Base-by-base conservation (phyloP, 2,329 filamentous ascomycete species). In the Microcera coccophila region DNA sequence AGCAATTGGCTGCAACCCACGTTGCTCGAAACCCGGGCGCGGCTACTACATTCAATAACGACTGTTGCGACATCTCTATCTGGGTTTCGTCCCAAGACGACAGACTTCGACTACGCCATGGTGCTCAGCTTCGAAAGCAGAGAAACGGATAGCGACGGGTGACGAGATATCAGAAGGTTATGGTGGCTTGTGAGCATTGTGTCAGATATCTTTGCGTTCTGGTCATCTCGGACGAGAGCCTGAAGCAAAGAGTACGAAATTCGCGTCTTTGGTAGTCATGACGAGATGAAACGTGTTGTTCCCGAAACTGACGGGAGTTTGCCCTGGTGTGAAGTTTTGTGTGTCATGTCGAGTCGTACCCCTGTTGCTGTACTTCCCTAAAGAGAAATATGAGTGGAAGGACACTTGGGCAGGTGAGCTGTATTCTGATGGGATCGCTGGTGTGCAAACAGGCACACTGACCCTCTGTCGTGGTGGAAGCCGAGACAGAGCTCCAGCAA, bases 271-370 rank as follows among this genome's bases (percentile, higher is more conserved):
- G 63, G 58, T 66, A 66, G 62, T 60, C 62, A 62, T 58, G 62
- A 62, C 57, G 61, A 64, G 60, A 63, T 60, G 62, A 62, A 62
- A 54, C 61, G 59, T 55, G 62, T 63, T 62, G 61, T 62, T 53
- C 59, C 51, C 54, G 48, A 58, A 46, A 51, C 45, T 42, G 57
- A 51, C 45, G 58, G 53, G 58, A 53, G 43, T 22, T 41, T 50
- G 52, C 49, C 38, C 40, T 54, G 57, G 57, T 59, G 59, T 59
- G 54, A 58, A 48, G 56, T 47, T 40, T 44, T 52, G 41, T 47
- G 48, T 55, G 51, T 60, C 44, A 36, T 51, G 41, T 50, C 42
- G 44, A 48, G 32, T 29, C 28, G 37, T 48, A 43, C 21, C 43
- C 35, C 22, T n/a, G n/a, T n/a, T n/a, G n/a, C n/a, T n/a, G n/a